These are phyloP conservation scores for Venturia asperata DNA, from an alignment of 2,329 filamentous ascomycete genomes.

Conservation along the genomic window DNA sequence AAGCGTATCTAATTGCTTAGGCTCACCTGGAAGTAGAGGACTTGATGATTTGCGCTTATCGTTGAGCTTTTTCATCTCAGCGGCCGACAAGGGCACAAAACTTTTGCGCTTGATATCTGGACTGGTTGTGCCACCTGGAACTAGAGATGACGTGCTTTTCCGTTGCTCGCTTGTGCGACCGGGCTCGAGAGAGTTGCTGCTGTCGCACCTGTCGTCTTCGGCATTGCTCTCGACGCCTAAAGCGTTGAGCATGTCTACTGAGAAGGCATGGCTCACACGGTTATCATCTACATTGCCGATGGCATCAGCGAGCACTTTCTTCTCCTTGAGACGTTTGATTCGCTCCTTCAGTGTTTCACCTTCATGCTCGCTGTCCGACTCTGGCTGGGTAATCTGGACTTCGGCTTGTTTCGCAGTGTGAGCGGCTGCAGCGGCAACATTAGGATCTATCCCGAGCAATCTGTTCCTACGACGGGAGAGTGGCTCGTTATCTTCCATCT, in stretches of 20 bases:
- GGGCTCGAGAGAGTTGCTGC: not conserved
- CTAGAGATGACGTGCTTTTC: not conserved
- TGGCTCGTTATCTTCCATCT: constrained; percentile 89
- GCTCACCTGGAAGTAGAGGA: not conserved
- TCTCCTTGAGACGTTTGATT: constrained; percentile 56
- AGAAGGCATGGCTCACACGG: constrained; percentile 57
- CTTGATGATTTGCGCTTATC: constrained; percentile 23
- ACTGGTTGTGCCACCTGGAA: constrained; percentile 23
- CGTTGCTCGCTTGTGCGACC: not conserved
- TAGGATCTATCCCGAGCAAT: constrained; percentile 49
- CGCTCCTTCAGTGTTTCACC: constrained; percentile 62
- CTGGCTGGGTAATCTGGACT: constrained; percentile 30
- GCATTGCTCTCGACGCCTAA: constrained; percentile 46
- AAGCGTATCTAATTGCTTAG: constrained; percentile 24
- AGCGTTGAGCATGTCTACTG: constrained; percentile 60
- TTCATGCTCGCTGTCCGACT: constrained; percentile 43
- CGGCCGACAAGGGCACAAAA: constrained; percentile 20
- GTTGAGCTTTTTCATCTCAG: constrained; percentile 25
- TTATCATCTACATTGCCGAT: constrained; percentile 21
- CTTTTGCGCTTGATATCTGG: not conserved
- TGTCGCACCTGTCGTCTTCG: constrained; percentile 23
- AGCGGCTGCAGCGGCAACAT: not conserved
- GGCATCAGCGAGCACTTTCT: constrained; percentile 41
- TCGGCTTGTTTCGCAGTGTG: constrained; percentile 22
- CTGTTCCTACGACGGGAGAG: constrained; percentile 69